Conservation (phyloP, 1,284 basidiomycete species). For the Entoloma clypeatum region DNA sequence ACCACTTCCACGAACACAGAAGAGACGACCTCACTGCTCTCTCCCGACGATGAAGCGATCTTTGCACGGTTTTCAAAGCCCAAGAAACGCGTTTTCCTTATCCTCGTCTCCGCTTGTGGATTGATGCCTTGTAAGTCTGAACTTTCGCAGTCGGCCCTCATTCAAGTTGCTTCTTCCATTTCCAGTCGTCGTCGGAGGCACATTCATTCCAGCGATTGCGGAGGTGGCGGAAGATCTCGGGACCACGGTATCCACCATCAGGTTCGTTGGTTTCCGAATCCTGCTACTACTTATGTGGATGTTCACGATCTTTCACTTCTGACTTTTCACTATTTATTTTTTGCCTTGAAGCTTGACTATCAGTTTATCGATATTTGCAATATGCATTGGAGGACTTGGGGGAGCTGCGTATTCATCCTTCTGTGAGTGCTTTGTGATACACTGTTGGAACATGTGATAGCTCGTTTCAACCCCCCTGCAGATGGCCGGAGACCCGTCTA, state of each 20-base stretch:
- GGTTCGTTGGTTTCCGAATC: slow-evolving; percentile 32
- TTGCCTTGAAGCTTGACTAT: slow-evolving; percentile 35
- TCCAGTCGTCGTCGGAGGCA: slow-evolving; percentile 62
- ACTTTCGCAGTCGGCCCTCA: neutral
- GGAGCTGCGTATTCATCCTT: slow-evolving; percentile 34
- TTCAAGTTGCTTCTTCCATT: neutral
- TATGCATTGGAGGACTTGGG: slow-evolving; percentile 27
- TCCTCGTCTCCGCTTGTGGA: slow-evolving; percentile 49
- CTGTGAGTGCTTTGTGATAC: slow-evolving; percentile 21
- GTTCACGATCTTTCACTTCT: neutral
- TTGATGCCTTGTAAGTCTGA: slow-evolving; percentile 17
- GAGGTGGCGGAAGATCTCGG: slow-evolving; percentile 59
- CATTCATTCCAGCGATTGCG: slow-evolving; percentile 69
- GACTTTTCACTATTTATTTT: neutral
- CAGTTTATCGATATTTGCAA: slow-evolving; percentile 31
- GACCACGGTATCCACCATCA: slow-evolving; percentile 52
- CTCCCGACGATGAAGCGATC: slow-evolving; percentile 33
- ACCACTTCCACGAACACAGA: no score
- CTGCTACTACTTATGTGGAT: slow-evolving; percentile 19
- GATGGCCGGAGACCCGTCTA: slow-evolving; percentile 65
- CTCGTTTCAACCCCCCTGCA: slow-evolving; percentile 19
- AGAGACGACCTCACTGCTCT: no score
- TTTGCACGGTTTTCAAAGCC: slow-evolving; percentile 48
- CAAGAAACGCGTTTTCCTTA: slow-evolving; percentile 46
- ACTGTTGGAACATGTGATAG: neutral